A percentile compares a stretch with the other conserved stretches of the same genome.
Evolutionary conservation across 257 asterid genomes (phyloP).

Genomic region (Rubia yunnanensis): DNA sequence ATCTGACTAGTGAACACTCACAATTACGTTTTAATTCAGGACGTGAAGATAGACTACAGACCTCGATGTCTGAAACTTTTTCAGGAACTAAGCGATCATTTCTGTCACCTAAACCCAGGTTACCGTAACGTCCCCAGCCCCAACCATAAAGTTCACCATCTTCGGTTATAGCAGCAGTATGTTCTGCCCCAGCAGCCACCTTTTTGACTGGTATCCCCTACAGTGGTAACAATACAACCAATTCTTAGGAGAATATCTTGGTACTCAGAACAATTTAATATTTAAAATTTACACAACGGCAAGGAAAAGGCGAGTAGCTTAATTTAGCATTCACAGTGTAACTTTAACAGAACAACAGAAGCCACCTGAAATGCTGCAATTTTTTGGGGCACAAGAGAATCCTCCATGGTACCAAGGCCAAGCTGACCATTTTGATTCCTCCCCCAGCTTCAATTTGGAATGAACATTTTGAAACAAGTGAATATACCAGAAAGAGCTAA

Average conservation of each 20-base stretch:
- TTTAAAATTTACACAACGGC: not conserved
- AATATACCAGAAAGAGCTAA: not conserved
- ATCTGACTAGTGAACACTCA: no score
- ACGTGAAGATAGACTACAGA: conserved; percentile 16
- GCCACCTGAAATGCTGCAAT: conserved; percentile 86
- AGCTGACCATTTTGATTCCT: conserved; percentile 97
- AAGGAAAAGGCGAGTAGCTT: not conserved
- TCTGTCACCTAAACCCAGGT: conserved; percentile 93
- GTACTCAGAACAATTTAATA: not conserved
- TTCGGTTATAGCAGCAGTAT: conserved; percentile 97
- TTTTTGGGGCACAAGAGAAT: conserved; percentile 76
- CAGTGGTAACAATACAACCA: conserved; percentile 5
- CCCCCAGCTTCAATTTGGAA: conserved; percentile 76
- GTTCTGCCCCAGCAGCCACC: conserved; percentile 99
- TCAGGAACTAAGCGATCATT: conserved; percentile 72
- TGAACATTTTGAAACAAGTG: conserved; percentile 2
- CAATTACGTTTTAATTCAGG: not conserved
- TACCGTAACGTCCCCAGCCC: conserved; percentile 99
- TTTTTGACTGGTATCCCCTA: conserved; percentile 78
- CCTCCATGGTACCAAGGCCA: conserved; percentile 94
- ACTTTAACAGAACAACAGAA: not conserved
- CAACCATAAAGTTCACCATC: conserved; percentile 95
- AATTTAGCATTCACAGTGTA: not conserved
- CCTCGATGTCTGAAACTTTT: conserved; percentile 68
- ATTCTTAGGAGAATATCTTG: not conserved